Base-by-base conservation (phyloP, 768 basidiomycete species). In the Serpula lacrymans region DNA sequence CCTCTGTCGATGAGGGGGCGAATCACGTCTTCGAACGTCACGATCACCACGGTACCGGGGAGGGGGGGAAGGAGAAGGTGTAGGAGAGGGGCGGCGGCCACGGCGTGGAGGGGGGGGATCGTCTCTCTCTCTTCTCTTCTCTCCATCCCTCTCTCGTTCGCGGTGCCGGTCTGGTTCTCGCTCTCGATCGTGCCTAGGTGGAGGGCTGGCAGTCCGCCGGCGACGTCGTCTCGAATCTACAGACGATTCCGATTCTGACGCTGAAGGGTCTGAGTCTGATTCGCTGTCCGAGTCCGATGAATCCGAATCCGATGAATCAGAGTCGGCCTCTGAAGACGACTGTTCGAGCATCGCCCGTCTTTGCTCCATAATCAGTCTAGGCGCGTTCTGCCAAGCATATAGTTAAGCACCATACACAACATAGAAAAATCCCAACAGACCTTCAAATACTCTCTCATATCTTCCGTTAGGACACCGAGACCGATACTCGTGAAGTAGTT, bases 401-500 rank as follows among this genome's bases (percentile, higher is more conserved):
- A n/a, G 23, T 16, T 45, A 31, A 52, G 46, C 34, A 29, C 41
- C 16, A 43, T 25, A 12, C 40, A 24, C 25, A 16, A 10, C 20
- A 30, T 9, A 40, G 18, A 13, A 32, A 32, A 14, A 38, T 11
- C 16, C 31, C 52, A 46, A 69, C 77, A 32, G 50, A 87, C 89
- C 72, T 95, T 91, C 45, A 99, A 69, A 57, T 91, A 94, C 58
- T 94, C 93, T 59, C 96, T 76, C 96, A 98, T 97, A 22, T 87
- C 87, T 63, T 98, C 94, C 1, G 96, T 99, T 46, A 97, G 60
- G 17, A 76, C 74, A 41, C 96, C 96, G 45, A 98, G 57, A 0
- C 91, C 91, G 50, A 99, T 83, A 53, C 88, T 91, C 5, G 96
- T 99, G 60, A 97, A 96, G 68, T 98, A 98, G 60, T 96, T 96